Evolutionary conservation across 495 filamentous ascomycete genomes (phyloP), one percentile per base, ranked within the genome.

Genomic region (Letharia lupina): DNA sequence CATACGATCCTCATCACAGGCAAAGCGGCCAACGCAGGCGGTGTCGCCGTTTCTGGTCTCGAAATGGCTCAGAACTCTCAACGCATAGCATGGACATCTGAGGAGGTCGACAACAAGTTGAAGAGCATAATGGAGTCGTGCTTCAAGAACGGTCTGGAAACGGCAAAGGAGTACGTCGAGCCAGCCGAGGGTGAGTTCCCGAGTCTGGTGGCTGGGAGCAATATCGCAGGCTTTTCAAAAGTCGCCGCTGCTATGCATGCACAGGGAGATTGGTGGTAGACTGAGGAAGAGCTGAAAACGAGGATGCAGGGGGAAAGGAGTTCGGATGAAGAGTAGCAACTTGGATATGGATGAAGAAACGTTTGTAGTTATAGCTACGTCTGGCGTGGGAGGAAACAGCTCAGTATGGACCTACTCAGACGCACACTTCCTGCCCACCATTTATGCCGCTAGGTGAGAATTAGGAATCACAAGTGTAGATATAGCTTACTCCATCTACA

Each of bases 1-100:
- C 12, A 62, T 16, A 15, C 8, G 16, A 16, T 33, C 33, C 44
- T 7, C 16, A 2, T 20, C 15, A 60, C 70, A 76, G 77, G 77
- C 69, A 93, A 93, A 84, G 94, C 94, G 60, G 91, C 94, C 80
- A 98, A 98, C 83, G 91, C 91, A 65, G 94, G 94, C 77, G 94
- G 94, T 82, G 94, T 98, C 64, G 94, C 94, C 50, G 94, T 98
- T 23, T 96, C 92, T 33, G 94, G 94, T 70, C 88, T 98, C 50
- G 94, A 98, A 84, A 98, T 98, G 94, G 93, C 93, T 37, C 94
- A 98, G 86, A 98, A 98, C 83, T 91, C 87, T 65, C 80, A 86
- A 74, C 88, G 93, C 44, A 80, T 96, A 65, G 82, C 76, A 70
- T 98, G 94, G 94, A 89, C 90, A 57, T 65, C 79, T 35, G 89